These are phyloP conservation scores for Xylariaceae sp. DNA, from an alignment of 2,329 filamentous ascomycete species.

Conservation along the genomic window DNA sequence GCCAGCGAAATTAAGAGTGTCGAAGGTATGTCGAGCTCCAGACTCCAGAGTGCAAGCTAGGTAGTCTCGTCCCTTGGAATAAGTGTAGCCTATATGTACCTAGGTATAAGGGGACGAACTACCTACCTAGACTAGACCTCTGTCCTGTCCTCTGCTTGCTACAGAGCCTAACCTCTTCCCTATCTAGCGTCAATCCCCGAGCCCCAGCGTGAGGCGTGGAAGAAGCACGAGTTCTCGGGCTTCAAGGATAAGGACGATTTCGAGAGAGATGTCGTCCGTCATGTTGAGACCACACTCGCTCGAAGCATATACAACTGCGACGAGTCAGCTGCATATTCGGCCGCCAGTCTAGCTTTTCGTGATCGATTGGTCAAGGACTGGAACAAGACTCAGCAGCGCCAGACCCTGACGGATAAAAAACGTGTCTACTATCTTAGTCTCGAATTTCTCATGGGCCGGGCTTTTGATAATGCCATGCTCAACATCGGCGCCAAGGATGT, in stretches of 20 bases:
- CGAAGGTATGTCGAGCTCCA: constrained; percentile 56
- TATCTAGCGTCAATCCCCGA: constrained; percentile 71
- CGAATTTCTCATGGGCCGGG: constrained; percentile 95
- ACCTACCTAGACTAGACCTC: not conserved
- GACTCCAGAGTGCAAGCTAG: not conserved
- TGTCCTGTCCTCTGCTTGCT: not conserved
- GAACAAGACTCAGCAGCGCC: constrained; percentile 96
- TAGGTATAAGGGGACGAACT: too few species aligned
- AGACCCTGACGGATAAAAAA: constrained; percentile 87
- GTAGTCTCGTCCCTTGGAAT: not conserved
- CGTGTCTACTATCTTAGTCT: constrained; percentile 95
- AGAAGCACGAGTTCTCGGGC: constrained; percentile 54
- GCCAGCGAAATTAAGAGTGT: constrained; percentile 87
- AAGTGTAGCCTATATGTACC: not conserved
- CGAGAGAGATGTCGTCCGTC: constrained; percentile 78
- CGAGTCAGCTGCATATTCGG: constrained; percentile 86
- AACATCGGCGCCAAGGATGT: constrained; percentile 85
- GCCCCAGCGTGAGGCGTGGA: constrained; percentile 76
- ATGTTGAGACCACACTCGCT: constrained; percentile 94
- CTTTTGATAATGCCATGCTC: constrained; percentile 97
- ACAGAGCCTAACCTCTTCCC: constrained; percentile 3
- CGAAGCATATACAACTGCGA: constrained; percentile 98
- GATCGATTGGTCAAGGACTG: constrained; percentile 91
- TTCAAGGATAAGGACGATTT: constrained; percentile 82
- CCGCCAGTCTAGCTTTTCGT: constrained; percentile 84